phyloP scores from a whole-genome alignment of 371 early-diverging fungal genomes.

The Sporodiniella umbellata region DNA sequence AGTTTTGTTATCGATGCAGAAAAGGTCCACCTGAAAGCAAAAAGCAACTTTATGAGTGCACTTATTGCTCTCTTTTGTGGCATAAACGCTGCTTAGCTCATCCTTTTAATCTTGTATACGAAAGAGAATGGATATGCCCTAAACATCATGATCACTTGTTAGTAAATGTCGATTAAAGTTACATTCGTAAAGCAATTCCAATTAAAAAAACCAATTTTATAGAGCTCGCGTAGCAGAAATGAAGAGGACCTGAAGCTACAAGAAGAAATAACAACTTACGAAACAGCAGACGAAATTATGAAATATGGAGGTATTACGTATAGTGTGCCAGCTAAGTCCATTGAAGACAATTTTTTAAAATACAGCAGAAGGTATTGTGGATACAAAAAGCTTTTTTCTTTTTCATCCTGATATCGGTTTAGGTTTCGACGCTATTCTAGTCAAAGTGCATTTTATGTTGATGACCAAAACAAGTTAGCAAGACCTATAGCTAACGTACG shows the following conservation, averaged over 20 bases:
- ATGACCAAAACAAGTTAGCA: not conserved
- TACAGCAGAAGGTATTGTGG: conserved; percentile 21
- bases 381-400: too few relatives aligned
- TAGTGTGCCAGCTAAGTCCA: conserved; percentile 35
- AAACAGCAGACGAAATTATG: conserved; percentile 13
- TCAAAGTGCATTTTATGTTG: not conserved
- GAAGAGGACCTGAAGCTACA: not conserved
- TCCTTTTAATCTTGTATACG: conserved; percentile 61
- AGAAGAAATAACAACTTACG: conserved; percentile 3
- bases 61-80: conserved; percentile 76
- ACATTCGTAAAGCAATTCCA: too few relatives aligned
- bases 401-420: too few relatives aligned
- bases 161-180: conserved; percentile 1
- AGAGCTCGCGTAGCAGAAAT: not conserved
- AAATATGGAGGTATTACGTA: conserved; percentile 31
- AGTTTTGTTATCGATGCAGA: conserved; percentile 58
- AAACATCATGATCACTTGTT: conserved; percentile 66
- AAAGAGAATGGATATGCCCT: conserved; percentile 87
- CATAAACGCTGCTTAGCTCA: conserved; percentile 75
- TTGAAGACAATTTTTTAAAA: conserved; percentile 44
- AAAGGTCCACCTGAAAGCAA: conserved; percentile 37
- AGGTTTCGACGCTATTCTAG: conserved; percentile 1
- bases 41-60: conserved; percentile 61
- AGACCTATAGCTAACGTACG: not conserved
- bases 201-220: too few relatives aligned